Evolutionary conservation across 1,284 basidiomycete species (phyloP), one percentile per base, ranked within the genome.

Genomic region (Cryptococcus sp.): DNA sequence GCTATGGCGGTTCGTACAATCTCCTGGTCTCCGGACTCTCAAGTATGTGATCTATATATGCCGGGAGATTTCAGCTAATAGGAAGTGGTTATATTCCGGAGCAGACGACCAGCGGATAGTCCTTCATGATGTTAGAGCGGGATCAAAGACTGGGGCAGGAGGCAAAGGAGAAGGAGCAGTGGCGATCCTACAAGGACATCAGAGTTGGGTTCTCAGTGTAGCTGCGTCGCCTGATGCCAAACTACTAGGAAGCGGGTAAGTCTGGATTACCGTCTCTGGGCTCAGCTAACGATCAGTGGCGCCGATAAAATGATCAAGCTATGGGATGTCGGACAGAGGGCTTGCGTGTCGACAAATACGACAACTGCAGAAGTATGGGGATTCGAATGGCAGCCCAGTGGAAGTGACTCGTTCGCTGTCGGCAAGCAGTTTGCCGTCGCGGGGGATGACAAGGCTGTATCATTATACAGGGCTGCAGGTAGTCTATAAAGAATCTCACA

Each of bases 21-120:
- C 4, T 80, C 86, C 7, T 93, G 90, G 90, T 88, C 87, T 11
- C 80, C 83, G 41, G 89, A 92, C 69, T 85, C 80, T 9, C 81
- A 83, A 61, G 83, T 81, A 55, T 49, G 75, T 44, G 16, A 24
- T 16, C 13, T n/a, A 28, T 28, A 19, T 18, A 19, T 14, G 7
- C 13, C 9, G 22, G 5, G 21, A 22, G 49, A 47, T 43, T 13
- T 48, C 45, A 24, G 49, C 18, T 43, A 10, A 11, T 18, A 21
- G 21, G 1, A 56, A 91, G 88, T 80, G 89, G 51, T 78, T 93
- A 4, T 77, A 90, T 45, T 88, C 87, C 28, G 90, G 85, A 4
- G 89, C 88, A 1, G 90, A 93, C 70, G 90, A 93, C 72, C 87
- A 88, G 67, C 83, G 87, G 14, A 83, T 93, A 50, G 83, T 88